phyloP scores from a whole-genome alignment of 2,329 filamentous ascomycete species.

The Thelonectria rubi region DNA sequence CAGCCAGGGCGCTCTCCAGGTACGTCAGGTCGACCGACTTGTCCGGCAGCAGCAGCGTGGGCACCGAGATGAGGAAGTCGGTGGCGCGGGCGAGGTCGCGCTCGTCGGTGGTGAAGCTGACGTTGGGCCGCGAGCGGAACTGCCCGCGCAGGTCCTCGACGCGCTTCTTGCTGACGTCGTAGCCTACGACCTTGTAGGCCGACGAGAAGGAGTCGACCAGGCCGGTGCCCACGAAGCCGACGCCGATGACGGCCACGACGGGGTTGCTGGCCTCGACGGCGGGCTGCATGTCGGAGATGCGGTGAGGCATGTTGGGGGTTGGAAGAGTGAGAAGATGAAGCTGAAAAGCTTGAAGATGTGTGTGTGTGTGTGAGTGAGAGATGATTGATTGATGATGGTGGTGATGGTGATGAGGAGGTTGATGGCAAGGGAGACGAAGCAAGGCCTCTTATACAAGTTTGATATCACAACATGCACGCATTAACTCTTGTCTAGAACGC shows the following conservation, averaged over 20 bases:
- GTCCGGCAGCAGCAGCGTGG: conserved; percentile 57
- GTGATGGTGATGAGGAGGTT: too few relatives aligned
- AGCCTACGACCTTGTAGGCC: conserved; percentile 55
- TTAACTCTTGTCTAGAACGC: neutral
- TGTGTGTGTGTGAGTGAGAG: neutral
- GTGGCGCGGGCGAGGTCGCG: conserved; percentile 51
- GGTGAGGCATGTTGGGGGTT: neutral
- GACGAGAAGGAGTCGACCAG: conserved; percentile 54
- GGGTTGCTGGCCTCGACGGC: conserved; percentile 28
- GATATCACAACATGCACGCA: neutral
- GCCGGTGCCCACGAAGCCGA: conserved; percentile 62
- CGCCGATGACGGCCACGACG: conserved; percentile 57
- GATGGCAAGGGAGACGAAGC: neutral
- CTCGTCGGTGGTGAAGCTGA: conserved; percentile 22
- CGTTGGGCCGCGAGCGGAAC: conserved; percentile 37
- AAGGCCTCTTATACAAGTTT: neutral
- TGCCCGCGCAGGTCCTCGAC: conserved; percentile 45
- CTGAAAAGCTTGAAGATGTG: neutral
- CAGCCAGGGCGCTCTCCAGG: conserved; percentile 54
- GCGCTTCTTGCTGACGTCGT: conserved; percentile 49
- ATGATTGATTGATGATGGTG: too few relatives aligned
- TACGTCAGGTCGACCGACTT: conserved; percentile 57
- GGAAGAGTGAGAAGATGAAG: too few relatives aligned
- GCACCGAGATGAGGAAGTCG: conserved; percentile 62
- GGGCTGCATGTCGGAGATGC: neutral